A percentile compares a stretch with the other conserved stretches of the same genome.
Conservation (phyloP, 2,329 filamentous ascomycete genomes). For the Calonectria pauciramosa region DNA sequence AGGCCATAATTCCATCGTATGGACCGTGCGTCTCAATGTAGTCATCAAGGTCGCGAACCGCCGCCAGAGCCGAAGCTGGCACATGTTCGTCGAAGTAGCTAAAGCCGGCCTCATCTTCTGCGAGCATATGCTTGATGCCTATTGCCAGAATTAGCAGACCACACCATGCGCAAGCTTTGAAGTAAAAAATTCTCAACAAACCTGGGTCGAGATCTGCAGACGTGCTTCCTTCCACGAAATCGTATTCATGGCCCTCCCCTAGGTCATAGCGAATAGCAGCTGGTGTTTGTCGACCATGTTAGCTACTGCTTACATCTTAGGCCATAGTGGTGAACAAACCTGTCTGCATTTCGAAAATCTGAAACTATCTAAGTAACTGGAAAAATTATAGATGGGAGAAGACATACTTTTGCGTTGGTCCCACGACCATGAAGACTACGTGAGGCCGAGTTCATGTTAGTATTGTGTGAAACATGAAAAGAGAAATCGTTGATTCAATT, state of each 20-base stretch:
- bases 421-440: conserved; percentile 3
- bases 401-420: background rate
- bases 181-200: background rate
- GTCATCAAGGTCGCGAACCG: background rate
- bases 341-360: conserved; percentile 13
- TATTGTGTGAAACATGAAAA: background rate
- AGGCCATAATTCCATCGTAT: conserved; percentile 1
- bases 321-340: background rate
- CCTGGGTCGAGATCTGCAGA: conserved; percentile 2
- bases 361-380: background rate
- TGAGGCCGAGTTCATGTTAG: background rate
- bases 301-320: background rate
- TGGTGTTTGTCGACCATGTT: background rate
- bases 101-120: background rate
- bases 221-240: conserved; percentile 6
- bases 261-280: conserved; percentile 1
- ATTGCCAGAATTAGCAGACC: background rate
- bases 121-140: conserved; percentile 5
- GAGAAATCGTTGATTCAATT: background rate
- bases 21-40: background rate
- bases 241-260: background rate
- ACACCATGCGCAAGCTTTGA: too few species aligned
- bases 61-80: background rate
- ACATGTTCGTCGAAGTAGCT: conserved; percentile 2
- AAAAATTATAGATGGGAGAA: background rate